These are phyloP conservation scores for Aspergillus caelatus DNA, from an alignment of 2,329 filamentous ascomycete genomes.

Conservation along the genomic window DNA sequence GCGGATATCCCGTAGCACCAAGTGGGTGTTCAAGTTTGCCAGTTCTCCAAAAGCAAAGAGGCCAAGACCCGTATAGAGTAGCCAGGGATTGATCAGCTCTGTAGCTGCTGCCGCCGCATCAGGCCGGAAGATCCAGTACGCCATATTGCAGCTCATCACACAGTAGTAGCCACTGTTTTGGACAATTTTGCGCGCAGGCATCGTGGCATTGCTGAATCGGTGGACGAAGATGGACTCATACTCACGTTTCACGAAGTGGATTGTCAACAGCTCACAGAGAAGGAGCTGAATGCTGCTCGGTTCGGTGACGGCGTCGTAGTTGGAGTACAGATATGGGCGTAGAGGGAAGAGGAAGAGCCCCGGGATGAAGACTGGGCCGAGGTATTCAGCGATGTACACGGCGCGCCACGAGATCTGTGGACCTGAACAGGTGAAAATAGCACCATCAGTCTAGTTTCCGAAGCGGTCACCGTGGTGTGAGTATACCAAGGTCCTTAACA, in stretches of 20 bases:
- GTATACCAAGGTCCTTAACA: constrained; percentile 88
- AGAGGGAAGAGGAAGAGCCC: constrained; percentile 69
- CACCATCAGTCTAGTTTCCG: not conserved
- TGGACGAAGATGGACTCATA: constrained; percentile 92
- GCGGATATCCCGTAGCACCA: constrained; percentile 76
- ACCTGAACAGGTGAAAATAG: constrained; percentile 53
- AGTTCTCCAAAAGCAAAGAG: constrained; percentile 81
- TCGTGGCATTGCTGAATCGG: constrained; percentile 91
- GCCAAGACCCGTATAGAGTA: constrained; percentile 69
- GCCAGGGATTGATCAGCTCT: constrained; percentile 42
- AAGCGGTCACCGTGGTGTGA: rapidly evolving
- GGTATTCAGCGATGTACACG: constrained; percentile 93
- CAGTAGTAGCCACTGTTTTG: constrained; percentile 97
- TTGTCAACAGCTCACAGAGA: constrained; percentile 70
- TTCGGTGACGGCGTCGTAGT: constrained; percentile 48
- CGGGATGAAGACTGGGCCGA: constrained; percentile 89
- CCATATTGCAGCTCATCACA: constrained; percentile 76
- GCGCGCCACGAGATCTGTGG: constrained; percentile 89
- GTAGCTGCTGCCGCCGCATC: constrained; percentile 58
- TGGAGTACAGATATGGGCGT: constrained; percentile 72
- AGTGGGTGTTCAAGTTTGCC: constrained; percentile 78
- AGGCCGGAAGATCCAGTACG: constrained; percentile 82
- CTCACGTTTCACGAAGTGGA: constrained; percentile 95
- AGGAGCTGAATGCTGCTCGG: constrained; percentile 71
- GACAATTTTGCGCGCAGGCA: constrained; percentile 91